Percentiles rank a stretch among this genome's conserved stretches.
Evolutionary conservation across 2,329 filamentous ascomycete species (phyloP).

Genomic region (Chaetomiaceae sp.): DNA sequence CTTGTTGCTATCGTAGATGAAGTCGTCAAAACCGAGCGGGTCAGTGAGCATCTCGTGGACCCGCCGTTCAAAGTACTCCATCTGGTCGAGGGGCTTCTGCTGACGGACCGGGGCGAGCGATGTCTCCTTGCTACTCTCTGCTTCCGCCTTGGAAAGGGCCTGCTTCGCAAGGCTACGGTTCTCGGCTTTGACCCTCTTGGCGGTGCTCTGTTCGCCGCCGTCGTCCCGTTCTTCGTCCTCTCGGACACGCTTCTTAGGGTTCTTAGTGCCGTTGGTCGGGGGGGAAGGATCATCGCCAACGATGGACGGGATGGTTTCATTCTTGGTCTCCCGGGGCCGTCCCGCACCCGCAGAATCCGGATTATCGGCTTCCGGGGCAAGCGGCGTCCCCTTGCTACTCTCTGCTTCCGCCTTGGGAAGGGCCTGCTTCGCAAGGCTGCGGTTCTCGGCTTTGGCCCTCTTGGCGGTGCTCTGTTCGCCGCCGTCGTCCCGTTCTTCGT

Average conservation of each 20-base stretch:
- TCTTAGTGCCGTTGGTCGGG: conserved; percentile 1
- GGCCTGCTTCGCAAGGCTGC: background rate
- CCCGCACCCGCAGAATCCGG: too few species aligned
- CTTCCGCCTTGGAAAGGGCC: background rate
- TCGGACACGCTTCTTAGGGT: conserved; percentile 7
- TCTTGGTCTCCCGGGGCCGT: background rate
- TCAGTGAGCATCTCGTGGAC: conserved; percentile 23
- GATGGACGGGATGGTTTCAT: background rate
- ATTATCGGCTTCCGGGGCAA: too few species aligned
- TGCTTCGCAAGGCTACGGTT: background rate
- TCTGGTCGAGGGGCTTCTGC: conserved; percentile 6
- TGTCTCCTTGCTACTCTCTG: background rate
- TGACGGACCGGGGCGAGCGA: too few species aligned
- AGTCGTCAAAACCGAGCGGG: conserved; percentile 26
- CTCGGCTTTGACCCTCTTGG: conserved; percentile 12
- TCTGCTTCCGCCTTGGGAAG: background rate
- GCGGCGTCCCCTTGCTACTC: background rate
- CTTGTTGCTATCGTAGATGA: conserved; percentile 16
- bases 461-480: conserved; percentile 1
- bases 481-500: background rate
- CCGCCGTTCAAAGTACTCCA: conserved; percentile 18
- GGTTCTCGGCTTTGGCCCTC: conserved; percentile 6
- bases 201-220: background rate
- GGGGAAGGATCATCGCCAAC: background rate
- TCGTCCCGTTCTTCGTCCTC: background rate